Evolutionary conservation across 148 eudicot genomes (phyloP).

Genomic region (Chenopodium berlandieri): DNA sequence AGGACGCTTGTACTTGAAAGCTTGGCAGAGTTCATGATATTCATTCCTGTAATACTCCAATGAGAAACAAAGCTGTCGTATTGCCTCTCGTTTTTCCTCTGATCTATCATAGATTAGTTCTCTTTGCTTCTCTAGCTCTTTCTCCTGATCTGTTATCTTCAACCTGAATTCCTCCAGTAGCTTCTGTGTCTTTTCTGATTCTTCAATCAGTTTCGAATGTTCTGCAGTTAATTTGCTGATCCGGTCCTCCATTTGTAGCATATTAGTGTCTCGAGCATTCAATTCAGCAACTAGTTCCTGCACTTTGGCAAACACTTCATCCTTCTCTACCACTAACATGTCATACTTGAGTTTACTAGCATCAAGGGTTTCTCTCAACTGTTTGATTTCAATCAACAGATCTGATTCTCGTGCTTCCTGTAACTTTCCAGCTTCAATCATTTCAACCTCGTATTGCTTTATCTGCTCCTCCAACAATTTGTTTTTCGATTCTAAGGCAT

Average conservation of each 20-base stretch:
- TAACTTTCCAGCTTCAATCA: constrained; percentile 29
- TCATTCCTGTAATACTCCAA: constrained; percentile 72
- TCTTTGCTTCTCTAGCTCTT: constrained; percentile 51
- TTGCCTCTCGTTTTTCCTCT: constrained; percentile 87
- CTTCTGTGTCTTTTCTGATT: constrained; percentile 35
- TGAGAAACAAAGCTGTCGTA: constrained; percentile 82
- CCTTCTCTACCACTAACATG: constrained; percentile 61
- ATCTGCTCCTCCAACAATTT: constrained; percentile 40
- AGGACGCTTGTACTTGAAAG: constrained; percentile 41
- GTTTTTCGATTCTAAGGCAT: constrained; percentile 31
- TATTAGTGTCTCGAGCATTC: constrained; percentile 28
- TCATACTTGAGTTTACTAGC: constrained; percentile 43
- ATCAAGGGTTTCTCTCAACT: constrained; percentile 53
- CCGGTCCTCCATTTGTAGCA: constrained; percentile 38
- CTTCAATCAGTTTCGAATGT: constrained; percentile 25
- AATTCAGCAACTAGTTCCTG: constrained; percentile 53
- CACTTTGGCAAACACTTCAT: constrained; percentile 44
- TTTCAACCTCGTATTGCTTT: constrained; percentile 34
- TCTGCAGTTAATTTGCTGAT: constrained; percentile 32
- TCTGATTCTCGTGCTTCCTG: constrained; percentile 42
- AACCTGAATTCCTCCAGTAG: constrained; percentile 36
- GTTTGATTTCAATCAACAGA: constrained; percentile 38
- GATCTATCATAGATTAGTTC: constrained; percentile 46
- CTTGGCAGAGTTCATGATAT: constrained; percentile 63
- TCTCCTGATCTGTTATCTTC: constrained; percentile 55